Conservation (phyloP, 495 filamentous ascomycete species). For the Penicillium verhagenii region DNA sequence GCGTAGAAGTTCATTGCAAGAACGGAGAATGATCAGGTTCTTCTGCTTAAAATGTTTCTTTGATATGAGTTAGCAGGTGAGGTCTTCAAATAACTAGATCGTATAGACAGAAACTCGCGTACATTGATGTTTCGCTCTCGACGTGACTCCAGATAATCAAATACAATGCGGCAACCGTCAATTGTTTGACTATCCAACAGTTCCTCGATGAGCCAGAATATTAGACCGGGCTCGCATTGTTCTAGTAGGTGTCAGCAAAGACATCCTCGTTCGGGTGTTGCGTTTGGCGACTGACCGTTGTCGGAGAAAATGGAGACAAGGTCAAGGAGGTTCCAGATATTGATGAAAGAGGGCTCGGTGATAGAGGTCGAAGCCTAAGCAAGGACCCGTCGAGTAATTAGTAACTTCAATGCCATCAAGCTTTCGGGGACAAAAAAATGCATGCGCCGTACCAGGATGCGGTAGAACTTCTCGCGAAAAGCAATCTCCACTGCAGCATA, state of each 20-base stretch:
- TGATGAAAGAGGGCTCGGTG: slow-evolving; percentile 68
- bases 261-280: slow-evolving; percentile 1
- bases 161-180: slow-evolving; percentile 81
- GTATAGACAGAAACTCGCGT: slow-evolving; percentile 10
- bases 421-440: not conserved
- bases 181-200: slow-evolving; percentile 95
- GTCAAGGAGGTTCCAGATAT: slow-evolving; percentile 92
- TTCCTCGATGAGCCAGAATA: slow-evolving; percentile 91
- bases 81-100: not conserved
- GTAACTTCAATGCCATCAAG: not conserved
- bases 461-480: slow-evolving; percentile 73
- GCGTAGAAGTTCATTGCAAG: slow-evolving; percentile 92
- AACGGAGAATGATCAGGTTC: slow-evolving; percentile 79
- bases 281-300: slow-evolving; percentile 47
- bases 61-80: slow-evolving; percentile 12
- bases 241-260: slow-evolving; percentile 47
- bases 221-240: slow-evolving; percentile 78
- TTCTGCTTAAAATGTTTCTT: slow-evolving; percentile 81
- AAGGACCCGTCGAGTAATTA: slow-evolving; percentile 17
- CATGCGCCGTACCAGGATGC: slow-evolving; percentile 59
- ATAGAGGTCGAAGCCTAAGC: slow-evolving; percentile 66
- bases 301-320: slow-evolving; percentile 85
- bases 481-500: slow-evolving; percentile 75
- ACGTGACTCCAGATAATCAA: slow-evolving; percentile 91
- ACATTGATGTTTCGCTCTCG: slow-evolving; percentile 79